Percentiles rank a stretch among this genome's conserved stretches.
Conservation (phyloP, 257 asterid species). For the Euphrasia confusa region DNA sequence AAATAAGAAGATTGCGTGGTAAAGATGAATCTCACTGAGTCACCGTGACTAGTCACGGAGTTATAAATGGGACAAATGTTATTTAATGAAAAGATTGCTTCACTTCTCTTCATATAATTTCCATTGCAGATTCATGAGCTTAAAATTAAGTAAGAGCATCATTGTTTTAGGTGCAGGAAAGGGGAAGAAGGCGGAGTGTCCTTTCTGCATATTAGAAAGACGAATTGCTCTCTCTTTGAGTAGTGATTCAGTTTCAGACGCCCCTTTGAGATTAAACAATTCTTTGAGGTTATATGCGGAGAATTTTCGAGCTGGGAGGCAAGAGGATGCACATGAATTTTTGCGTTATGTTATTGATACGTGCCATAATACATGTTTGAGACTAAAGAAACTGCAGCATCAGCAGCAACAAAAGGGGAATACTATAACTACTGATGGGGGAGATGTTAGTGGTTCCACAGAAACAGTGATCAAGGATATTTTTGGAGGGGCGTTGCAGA, state of each 20-base stretch:
- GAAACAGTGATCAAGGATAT: conserved; percentile 81
- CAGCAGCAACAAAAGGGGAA: conserved; percentile 52
- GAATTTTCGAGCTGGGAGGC: conserved; percentile 83
- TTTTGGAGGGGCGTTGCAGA: conserved; percentile 91
- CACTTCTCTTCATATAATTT: conserved; percentile 6
- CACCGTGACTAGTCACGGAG: background rate
- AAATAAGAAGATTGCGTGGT: background rate
- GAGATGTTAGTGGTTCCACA: conserved; percentile 48
- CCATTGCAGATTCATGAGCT: conserved; percentile 1
- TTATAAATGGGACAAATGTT: background rate
- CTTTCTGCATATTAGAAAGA: conserved; percentile 86
- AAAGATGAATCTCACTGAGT: background rate
- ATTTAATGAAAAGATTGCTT: background rate
- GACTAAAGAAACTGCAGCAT: conserved; percentile 77
- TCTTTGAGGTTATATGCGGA: conserved; percentile 75
- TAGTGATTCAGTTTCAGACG: conserved; percentile 55
- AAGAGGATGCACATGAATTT: conserved; percentile 98
- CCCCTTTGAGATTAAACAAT: conserved; percentile 66
- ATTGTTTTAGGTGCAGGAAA: conserved; percentile 52
- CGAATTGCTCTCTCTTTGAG: conserved; percentile 77
- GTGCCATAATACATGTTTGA: conserved; percentile 88
- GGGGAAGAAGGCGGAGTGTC: conserved; percentile 89
- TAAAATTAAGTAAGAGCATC: conserved; percentile 16
- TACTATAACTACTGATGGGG: conserved; percentile 46
- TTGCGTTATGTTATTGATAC: conserved; percentile 96